Percentiles rank a stretch among this genome's conserved stretches.
These are phyloP conservation scores for Penicillium herquei DNA, from an alignment of 495 filamentous ascomycete genomes.

Conservation along the genomic window DNA sequence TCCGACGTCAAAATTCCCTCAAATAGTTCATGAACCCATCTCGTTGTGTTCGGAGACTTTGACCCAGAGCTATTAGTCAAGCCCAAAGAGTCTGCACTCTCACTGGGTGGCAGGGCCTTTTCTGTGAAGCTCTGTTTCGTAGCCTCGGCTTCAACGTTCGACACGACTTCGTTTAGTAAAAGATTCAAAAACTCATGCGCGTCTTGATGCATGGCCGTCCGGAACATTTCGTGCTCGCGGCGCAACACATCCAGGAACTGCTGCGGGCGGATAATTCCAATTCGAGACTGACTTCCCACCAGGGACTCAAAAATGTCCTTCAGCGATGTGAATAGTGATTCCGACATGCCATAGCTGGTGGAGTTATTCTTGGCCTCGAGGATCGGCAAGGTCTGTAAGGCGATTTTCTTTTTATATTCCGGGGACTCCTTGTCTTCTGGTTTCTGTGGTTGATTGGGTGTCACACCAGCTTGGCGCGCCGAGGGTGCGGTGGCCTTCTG, in stretches of 20 bases:
- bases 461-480: constrained; percentile 47
- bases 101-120: constrained; percentile 33
- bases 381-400: constrained; percentile 80
- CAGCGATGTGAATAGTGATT: constrained; percentile 88
- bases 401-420: constrained; percentile 95
- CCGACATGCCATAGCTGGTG: constrained; percentile 83
- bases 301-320: constrained; percentile 96
- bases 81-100: constrained; percentile 41
- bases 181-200: constrained; percentile 96
- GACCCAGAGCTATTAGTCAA: constrained; percentile 44
- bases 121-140: constrained; percentile 48
- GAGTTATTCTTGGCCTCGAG: constrained; percentile 78
- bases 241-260: constrained; percentile 92
- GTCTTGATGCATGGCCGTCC: constrained; percentile 95
- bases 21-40: constrained; percentile 97
- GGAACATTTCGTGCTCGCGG: constrained; percentile 96
- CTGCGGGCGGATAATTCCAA: constrained; percentile 88
- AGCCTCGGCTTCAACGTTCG: constrained; percentile 84
- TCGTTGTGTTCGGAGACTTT: constrained; percentile 55
- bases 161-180: constrained; percentile 92
- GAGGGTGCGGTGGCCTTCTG: constrained; percentile 39
- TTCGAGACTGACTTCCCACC: constrained; percentile 75
- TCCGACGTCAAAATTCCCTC: constrained; percentile 94
- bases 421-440: constrained; percentile 79
- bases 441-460: constrained; percentile 61